A percentile compares a stretch with the other conserved stretches of the same genome.
phyloP scores from a whole-genome alignment of 2,329 filamentous ascomycete species.

The Fusarium succisae region DNA sequence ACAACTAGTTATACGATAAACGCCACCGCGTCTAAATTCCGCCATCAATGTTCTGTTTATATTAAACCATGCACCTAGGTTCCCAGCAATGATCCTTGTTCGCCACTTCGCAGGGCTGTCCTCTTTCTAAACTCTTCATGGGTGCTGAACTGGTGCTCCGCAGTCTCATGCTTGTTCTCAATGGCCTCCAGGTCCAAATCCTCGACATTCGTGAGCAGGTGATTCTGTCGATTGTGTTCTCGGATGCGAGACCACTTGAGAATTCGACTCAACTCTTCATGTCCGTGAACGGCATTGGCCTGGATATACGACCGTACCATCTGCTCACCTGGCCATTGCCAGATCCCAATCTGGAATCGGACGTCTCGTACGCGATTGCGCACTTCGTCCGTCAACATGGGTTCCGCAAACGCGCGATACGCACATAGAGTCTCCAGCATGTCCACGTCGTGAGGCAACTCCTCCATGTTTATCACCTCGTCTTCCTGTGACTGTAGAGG shows the following conservation, averaged over 20 bases:
- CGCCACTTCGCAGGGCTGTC: background rate
- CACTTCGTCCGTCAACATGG: constrained; percentile 48
- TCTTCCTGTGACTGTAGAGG: constrained; percentile 47
- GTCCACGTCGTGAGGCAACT: constrained; percentile 46
- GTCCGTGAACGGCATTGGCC: constrained; percentile 37
- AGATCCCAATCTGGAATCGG: constrained; percentile 39
- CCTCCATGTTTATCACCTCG: constrained; percentile 48
- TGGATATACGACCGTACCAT: constrained; percentile 49
- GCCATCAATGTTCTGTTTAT: constrained; percentile 8
- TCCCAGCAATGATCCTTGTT: background rate
- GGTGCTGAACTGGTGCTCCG: background rate
- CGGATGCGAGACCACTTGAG: constrained; percentile 35
- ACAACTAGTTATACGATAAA: constrained; percentile 14
- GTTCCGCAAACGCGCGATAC: constrained; percentile 60
- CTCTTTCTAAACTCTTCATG: background rate
- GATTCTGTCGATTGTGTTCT: constrained; percentile 8
- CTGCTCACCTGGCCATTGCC: constrained; percentile 53
- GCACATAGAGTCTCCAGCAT: constrained; percentile 54
- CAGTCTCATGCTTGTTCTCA: background rate
- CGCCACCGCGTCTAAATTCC: constrained; percentile 33
- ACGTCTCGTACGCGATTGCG: constrained; percentile 45
- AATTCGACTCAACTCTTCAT: constrained; percentile 39
- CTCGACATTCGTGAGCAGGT: background rate
- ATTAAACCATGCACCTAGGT: background rate
- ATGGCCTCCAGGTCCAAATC: constrained; percentile 4